Conservation (phyloP, 805 yeast genomes). For the Gaillardinia entomophila region DNA sequence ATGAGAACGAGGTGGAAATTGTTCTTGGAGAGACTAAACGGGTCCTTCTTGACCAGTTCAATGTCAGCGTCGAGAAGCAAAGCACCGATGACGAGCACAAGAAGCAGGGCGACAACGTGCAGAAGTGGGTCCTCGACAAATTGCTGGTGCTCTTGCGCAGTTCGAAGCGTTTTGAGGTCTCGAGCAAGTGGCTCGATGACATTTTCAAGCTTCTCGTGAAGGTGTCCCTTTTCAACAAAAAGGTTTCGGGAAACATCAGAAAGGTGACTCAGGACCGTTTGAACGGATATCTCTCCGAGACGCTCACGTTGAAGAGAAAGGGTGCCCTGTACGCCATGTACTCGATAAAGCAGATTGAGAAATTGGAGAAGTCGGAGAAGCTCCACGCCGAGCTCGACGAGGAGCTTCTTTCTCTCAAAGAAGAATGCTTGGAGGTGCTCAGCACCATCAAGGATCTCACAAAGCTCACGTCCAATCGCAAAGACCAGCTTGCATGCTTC, state of each 20-base stretch:
- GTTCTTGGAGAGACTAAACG: slow-evolving; percentile 15
- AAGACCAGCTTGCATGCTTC: slow-evolving; percentile 53
- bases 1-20: slow-evolving; percentile 10
- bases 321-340: slow-evolving; percentile 56
- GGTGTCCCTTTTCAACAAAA: slow-evolving; percentile 34
- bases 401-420: slow-evolving; percentile 44
- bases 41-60: slow-evolving; percentile 19
- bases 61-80: slow-evolving; percentile 13
- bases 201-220: slow-evolving; percentile 34
- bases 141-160: slow-evolving; percentile 46
- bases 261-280: slow-evolving; percentile 55
- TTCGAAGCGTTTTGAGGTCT: slow-evolving; percentile 26
- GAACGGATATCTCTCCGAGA: slow-evolving; percentile 59
- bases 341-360: slow-evolving; percentile 35
- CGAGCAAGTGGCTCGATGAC: slow-evolving; percentile 22
- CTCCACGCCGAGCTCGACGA: slow-evolving; percentile 49
- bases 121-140: slow-evolving; percentile 58
- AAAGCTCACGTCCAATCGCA: slow-evolving; percentile 11
- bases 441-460: slow-evolving; percentile 16
- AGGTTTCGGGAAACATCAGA: slow-evolving; percentile 29
- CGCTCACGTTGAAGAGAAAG: slow-evolving; percentile 40
- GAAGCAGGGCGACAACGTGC: slow-evolving; percentile 28
- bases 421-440: slow-evolving; percentile 45
- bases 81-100: slow-evolving; percentile 13
- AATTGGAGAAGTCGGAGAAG: slow-evolving; percentile 16